phyloP scores from a whole-genome alignment of 2,329 filamentous ascomycete genomes.

The Nothophaeocryptopus gaeumannii region DNA sequence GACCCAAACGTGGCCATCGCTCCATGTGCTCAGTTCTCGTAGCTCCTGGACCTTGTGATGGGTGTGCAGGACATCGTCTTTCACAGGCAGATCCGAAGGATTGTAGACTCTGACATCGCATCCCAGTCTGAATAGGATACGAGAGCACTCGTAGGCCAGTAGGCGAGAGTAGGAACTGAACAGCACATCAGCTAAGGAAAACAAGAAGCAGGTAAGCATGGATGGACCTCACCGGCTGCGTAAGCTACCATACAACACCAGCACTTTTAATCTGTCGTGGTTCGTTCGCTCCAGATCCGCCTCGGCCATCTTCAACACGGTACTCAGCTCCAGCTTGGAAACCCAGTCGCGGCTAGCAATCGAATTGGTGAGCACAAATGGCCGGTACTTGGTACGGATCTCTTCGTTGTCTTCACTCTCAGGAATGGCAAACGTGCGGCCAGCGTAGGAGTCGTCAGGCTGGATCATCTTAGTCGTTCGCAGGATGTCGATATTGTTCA shows the following conservation, averaged over 20 bases:
- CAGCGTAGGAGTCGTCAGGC: conserved; percentile 14
- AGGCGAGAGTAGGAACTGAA: conserved; percentile 62
- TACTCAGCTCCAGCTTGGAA: conserved; percentile 54
- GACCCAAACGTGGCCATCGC: conserved; percentile 65
- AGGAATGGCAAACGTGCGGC: conserved; percentile 44
- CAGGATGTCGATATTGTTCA: conserved; percentile 26
- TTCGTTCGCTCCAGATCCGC: conserved; percentile 41
- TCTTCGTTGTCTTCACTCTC: conserved; percentile 14
- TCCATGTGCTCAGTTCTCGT: conserved; percentile 60
- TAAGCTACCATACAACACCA: conserved; percentile 62
- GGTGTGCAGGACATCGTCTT: conserved; percentile 57
- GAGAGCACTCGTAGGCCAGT: conserved; percentile 57
- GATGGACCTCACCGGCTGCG: no score
- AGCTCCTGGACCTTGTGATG: conserved; percentile 64
- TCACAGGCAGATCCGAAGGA: conserved; percentile 58
- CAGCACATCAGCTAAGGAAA: no score
- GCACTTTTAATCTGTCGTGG: conserved; percentile 50
- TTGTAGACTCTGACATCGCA: conserved; percentile 65
- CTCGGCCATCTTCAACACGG: conserved; percentile 51
- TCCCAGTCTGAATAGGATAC: conserved; percentile 62
- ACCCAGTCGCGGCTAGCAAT: conserved; percentile 54
- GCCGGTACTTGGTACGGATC: conserved; percentile 35
- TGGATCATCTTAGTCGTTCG: conserved; percentile 17
- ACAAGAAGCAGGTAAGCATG: no score
- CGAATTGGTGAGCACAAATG: conserved; percentile 51